Conservation (phyloP, 805 yeast species). For the Pichia ethanolica region DNA sequence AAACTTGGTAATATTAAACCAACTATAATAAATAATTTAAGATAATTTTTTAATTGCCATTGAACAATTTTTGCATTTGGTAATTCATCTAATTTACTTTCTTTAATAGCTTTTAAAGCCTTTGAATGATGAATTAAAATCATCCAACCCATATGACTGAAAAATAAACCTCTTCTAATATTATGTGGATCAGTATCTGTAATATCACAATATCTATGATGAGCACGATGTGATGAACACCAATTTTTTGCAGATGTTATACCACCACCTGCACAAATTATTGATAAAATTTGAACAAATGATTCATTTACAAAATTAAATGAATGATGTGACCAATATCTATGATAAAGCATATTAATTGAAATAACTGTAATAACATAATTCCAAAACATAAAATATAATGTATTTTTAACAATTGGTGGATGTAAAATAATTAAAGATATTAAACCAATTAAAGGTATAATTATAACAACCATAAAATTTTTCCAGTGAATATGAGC, state of each 20-base stretch:
- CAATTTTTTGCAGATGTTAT: slow-evolving; percentile 72
- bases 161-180: slow-evolving; percentile 70
- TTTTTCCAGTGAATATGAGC: slow-evolving; percentile 73
- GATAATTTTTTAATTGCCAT: slow-evolving; percentile 70
- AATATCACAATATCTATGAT: slow-evolving; percentile 75
- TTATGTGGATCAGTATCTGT: slow-evolving; percentile 86
- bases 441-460: slow-evolving; percentile 38
- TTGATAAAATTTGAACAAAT: slow-evolving; percentile 43
- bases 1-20: slow-evolving; percentile 56
- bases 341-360: slow-evolving; percentile 77
- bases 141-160: slow-evolving; percentile 88
- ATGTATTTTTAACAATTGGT: slow-evolving; percentile 26
- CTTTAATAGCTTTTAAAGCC: slow-evolving; percentile 33
- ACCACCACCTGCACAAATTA: slow-evolving; percentile 66
- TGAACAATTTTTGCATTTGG: slow-evolving; percentile 47
- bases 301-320: slow-evolving; percentile 36
- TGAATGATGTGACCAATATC: slow-evolving; percentile 63
- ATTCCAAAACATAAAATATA: slow-evolving; percentile 44
- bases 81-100: slow-evolving; percentile 52
- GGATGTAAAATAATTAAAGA: slow-evolving; percentile 6
- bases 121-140: slow-evolving; percentile 58
- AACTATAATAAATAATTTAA: slow-evolving; percentile 37
- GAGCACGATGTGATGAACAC: slow-evolving; percentile 81
- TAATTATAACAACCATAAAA: slow-evolving; percentile 42
- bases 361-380: slow-evolving; percentile 61